Conservation (phyloP, 192 early-diverging fungal genomes). For the Chytriomyces sp. region DNA sequence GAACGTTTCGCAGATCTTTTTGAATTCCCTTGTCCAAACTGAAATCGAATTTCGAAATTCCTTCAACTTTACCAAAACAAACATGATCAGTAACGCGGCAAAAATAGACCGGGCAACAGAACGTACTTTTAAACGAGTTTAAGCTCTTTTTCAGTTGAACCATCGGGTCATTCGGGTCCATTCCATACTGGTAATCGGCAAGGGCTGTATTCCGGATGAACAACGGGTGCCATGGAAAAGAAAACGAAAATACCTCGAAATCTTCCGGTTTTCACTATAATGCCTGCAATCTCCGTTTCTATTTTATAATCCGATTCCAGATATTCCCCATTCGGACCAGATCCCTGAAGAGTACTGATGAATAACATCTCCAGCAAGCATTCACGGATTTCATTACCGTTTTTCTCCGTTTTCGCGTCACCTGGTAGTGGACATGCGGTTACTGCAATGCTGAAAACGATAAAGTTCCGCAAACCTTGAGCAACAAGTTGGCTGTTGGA, state of each 20-base stretch:
- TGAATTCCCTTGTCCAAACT: constrained; percentile 39
- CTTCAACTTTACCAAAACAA: constrained; percentile 45
- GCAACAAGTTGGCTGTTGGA: constrained; percentile 58
- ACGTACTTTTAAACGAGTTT: constrained; percentile 52
- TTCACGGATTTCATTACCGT: background rate
- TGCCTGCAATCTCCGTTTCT: constrained; percentile 58
- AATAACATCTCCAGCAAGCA: too few species aligned
- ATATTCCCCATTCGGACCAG: constrained; percentile 25
- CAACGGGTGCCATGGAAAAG: background rate
- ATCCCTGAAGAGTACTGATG: background rate
- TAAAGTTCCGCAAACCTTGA: constrained; percentile 46
- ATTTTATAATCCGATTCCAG: constrained; percentile 25
- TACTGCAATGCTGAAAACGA: too few species aligned
- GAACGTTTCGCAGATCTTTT: constrained; percentile 52
- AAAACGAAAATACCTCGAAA: constrained; percentile 60
- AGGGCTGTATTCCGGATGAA: constrained; percentile 46
- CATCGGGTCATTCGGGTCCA: constrained; percentile 54
- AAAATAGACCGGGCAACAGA: background rate
- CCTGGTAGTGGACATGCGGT: too few species aligned
- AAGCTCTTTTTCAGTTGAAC: constrained; percentile 52
- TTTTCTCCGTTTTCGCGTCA: constrained; percentile 51
- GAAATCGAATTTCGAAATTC: constrained; percentile 48
- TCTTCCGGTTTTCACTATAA: constrained; percentile 61
- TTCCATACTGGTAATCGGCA: constrained; percentile 65
- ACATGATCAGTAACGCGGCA: background rate